Evolutionary conservation across 2,329 filamentous ascomycete species (phyloP).

Genomic region (Triangularia verruculosa): DNA sequence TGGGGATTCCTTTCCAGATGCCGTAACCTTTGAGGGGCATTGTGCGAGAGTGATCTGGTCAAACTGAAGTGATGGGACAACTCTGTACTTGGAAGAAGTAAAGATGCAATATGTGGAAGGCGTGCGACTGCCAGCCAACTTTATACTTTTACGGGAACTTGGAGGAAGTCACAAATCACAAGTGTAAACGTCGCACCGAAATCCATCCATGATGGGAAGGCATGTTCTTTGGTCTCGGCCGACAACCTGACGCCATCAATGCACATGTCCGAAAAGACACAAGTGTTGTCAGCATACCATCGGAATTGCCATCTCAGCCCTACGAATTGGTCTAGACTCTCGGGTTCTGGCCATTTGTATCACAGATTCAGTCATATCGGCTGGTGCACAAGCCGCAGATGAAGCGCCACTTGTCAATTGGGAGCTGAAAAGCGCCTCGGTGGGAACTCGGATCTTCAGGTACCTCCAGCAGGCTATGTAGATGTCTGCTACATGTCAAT

Average conservation of each 20-base stretch:
- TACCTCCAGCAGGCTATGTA: too few relatives aligned
- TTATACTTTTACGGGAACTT: background rate
- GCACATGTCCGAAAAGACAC: background rate
- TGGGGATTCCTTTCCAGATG: constrained; percentile 26
- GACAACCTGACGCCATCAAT: background rate
- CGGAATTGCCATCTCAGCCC: background rate
- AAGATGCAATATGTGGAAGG: background rate
- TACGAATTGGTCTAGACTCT: background rate
- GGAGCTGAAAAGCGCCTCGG: background rate
- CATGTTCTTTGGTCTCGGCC: background rate
- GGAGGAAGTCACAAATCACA: background rate
- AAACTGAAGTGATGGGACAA: background rate
- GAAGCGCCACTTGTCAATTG: background rate
- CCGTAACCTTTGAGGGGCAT: constrained; percentile 26
- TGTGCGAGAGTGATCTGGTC: background rate
- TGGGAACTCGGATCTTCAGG: background rate
- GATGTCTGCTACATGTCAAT: too few relatives aligned
- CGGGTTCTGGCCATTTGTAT: background rate
- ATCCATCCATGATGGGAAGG: background rate
- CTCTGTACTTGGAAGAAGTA: background rate
- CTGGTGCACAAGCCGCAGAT: background rate
- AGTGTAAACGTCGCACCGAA: background rate
- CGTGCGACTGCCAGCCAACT: background rate
- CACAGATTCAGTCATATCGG: background rate
- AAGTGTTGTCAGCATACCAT: background rate